These are phyloP conservation scores for Pholiota microspora DNA, from an alignment of 768 basidiomycete species.

Conservation along the genomic window DNA sequence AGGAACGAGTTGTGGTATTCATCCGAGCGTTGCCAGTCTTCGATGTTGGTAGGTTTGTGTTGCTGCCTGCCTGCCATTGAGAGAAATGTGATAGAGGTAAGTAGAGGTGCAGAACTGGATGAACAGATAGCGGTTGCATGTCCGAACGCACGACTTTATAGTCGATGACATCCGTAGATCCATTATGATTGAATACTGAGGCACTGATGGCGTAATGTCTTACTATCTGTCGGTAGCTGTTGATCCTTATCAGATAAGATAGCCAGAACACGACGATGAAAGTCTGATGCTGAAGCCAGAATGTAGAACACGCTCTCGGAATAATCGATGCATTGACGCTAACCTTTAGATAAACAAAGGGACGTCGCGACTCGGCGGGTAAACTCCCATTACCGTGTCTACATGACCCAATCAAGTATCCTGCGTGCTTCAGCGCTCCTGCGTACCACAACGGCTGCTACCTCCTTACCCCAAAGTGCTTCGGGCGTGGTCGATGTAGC, in stretches of 20 bases:
- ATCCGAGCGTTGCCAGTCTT: conserved; percentile 52
- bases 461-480: conserved; percentile 72
- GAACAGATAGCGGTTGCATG: too few relatives aligned
- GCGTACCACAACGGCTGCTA: conserved; percentile 53
- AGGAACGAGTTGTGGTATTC: conserved; percentile 57
- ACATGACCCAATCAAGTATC: conserved; percentile 47
- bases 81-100: too few relatives aligned
- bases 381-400: neutral
- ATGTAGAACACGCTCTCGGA: too few relatives aligned
- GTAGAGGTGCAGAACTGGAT: too few relatives aligned
- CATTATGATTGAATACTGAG: too few relatives aligned
- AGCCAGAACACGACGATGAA: neutral
- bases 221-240: too few relatives aligned
- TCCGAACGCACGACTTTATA: too few relatives aligned
- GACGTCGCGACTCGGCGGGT: too few relatives aligned
- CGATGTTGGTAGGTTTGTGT: conserved; percentile 17
- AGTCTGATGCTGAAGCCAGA: too few relatives aligned
- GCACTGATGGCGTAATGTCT: neutral
- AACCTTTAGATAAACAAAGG: neutral
- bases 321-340: neutral
- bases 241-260: neutral
- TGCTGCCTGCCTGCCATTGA: conserved; percentile 5
- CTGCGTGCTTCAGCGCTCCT: conserved; percentile 58
- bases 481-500: conserved; percentile 32
- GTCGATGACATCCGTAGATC: neutral